Base-by-base conservation (phyloP, 352 stramenopile genomes). In the Pythium guiyangense region DNA sequence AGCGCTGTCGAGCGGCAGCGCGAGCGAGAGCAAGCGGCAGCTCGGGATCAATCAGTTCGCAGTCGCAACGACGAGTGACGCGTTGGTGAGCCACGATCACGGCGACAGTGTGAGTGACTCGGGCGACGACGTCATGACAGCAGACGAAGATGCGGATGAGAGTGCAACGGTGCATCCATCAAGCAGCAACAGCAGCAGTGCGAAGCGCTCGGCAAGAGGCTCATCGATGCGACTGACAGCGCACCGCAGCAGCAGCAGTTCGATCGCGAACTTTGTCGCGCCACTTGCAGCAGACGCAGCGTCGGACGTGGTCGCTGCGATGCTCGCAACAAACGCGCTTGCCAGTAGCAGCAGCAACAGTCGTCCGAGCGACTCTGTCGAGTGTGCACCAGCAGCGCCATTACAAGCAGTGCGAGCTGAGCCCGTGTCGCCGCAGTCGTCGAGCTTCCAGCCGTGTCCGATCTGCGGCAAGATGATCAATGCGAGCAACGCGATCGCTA, bases 401-500 rank as follows among this genome's bases (percentile, higher is more conserved):
- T n/a, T n/a, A 46, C 14, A 15, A 46, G 1, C n/a, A 14, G 18
- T 34, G 11, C 20, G 42, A 42, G n/a, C 42, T 3, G 42, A 5
- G 6, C 4, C 9, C 6, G 2, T 29, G 10, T 37, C 26, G 27
- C 12, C 27, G 47, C 22, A 12, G 26, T 40, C 11, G 26, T 31
- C 59, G 35, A 60, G 46, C 25, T 74, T 71, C 43, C 63, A 70
- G 42, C 70, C 76, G 9, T 88, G 79, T 59, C 79, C 79, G 47
- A 82, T 90, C 51, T 90, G 79, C 48, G 62, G 67, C 8, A 73
- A 76, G 26, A 59, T 71, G 22, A 71, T 90, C 47, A 80, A 87
- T 52, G 60, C 66, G 10, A 46, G 57, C 26, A 86, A 72, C 57
- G 70, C 70, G 27, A 69, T 85, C 44, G 62, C 73, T 18, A 74